Evolutionary conservation across 73 alveolate genomes (phyloP).

Genomic region (Tetrahymena thermophila): DNA sequence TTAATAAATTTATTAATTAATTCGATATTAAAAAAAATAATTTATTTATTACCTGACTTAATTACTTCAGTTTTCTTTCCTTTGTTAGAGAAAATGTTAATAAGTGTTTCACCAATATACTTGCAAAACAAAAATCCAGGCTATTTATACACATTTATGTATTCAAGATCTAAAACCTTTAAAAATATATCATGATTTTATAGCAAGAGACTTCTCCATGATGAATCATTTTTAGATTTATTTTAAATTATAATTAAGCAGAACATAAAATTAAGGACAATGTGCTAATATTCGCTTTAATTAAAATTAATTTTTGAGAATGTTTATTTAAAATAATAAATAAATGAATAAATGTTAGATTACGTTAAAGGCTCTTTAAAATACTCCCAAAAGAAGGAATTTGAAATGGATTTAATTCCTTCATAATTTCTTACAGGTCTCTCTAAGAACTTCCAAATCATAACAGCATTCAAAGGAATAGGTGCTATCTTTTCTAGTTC

Average conservation of each 20-base stretch:
- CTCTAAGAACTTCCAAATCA: not conserved
- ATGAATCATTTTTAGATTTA: not conserved
- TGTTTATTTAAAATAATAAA: not conserved
- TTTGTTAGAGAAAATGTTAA: not conserved
- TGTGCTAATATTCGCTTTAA: not conserved
- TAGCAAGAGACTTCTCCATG: not conserved
- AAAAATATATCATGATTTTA: not conserved
- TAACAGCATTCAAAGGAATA: not conserved
- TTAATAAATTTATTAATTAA: not conserved
- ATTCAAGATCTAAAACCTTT: not conserved
- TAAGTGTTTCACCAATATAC: not conserved
- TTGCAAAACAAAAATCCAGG: not conserved
- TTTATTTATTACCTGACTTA: not conserved
- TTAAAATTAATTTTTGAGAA: not conserved
- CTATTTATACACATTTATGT: not conserved
- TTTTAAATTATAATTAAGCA: not conserved
- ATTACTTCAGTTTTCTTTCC: not conserved
- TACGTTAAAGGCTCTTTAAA: not conserved
- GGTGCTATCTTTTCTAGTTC: not conserved
- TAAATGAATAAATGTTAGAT: no score
- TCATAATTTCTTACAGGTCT: not conserved
- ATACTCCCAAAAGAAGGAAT: not conserved
- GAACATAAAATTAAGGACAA: not conserved
- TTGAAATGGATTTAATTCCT: not conserved
- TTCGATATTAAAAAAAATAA: not conserved